These are phyloP conservation scores for Colletotrichum tropicicola DNA, from an alignment of 2,329 filamentous ascomycete genomes.

Conservation along the genomic window DNA sequence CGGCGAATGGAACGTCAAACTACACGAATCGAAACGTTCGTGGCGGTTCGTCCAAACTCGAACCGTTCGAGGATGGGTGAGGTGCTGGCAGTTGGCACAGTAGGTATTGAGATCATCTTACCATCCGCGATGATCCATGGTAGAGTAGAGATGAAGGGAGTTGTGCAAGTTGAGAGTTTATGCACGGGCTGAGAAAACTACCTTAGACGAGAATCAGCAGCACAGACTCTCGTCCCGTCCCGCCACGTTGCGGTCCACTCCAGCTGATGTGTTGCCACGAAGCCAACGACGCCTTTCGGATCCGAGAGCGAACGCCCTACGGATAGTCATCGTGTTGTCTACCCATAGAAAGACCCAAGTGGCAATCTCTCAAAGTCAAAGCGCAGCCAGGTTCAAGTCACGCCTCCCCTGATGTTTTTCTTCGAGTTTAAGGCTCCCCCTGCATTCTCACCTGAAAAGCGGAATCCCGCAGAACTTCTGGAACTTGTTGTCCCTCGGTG, in stretches of 20 bases:
- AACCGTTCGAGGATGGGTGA: background rate
- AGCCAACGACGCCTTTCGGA: background rate
- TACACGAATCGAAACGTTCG: background rate
- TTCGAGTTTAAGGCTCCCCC: background rate
- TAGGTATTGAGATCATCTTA: background rate
- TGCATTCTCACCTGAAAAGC: constrained; percentile 19
- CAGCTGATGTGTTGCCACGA: background rate
- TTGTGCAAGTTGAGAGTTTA: constrained; percentile 1
- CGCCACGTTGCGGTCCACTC: background rate
- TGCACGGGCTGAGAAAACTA: background rate
- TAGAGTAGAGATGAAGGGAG: background rate
- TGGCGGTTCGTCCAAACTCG: background rate
- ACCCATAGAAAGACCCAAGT: background rate
- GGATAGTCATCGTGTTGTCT: background rate
- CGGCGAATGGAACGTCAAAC: background rate
- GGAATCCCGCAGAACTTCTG: constrained; percentile 5
- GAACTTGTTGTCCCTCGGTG: background rate
- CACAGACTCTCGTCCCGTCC: constrained; percentile 25
- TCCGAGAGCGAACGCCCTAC: background rate
- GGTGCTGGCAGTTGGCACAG: background rate
- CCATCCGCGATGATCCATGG: background rate
- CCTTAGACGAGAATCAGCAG: background rate
- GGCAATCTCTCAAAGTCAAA: background rate
- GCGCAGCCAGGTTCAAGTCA: background rate
- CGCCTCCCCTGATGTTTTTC: background rate